A percentile compares a stretch with the other conserved stretches of the same genome.
Evolutionary conservation across 495 filamentous ascomycete genomes (phyloP).

Genomic region (Penicillium herquei): DNA sequence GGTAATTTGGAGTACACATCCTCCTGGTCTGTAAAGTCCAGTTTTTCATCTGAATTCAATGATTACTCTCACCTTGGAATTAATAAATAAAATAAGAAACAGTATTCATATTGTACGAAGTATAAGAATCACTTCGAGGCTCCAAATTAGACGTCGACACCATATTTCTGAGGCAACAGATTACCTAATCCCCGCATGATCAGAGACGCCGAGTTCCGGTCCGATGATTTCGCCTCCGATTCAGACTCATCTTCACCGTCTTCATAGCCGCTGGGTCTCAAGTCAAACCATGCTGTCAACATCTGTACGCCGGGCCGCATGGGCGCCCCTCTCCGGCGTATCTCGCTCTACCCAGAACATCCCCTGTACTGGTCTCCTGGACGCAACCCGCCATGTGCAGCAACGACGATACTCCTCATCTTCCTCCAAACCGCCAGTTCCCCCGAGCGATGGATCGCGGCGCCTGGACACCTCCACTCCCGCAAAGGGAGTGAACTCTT

Average conservation of each 20-base stretch:
- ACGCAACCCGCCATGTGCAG: constrained; percentile 39
- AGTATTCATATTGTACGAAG: too few relatives aligned
- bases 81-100: too few relatives aligned
- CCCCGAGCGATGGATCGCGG: constrained; percentile 45
- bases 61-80: too few relatives aligned
- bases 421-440: constrained; percentile 48
- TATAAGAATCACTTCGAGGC: too few relatives aligned
- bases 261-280: constrained; percentile 26
- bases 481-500: constrained; percentile 39
- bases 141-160: not conserved
- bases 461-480: constrained; percentile 42
- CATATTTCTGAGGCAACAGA: constrained; percentile 19
- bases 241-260: constrained; percentile 29
- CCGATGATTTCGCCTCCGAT: constrained; percentile 45
- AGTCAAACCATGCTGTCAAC: constrained; percentile 47
- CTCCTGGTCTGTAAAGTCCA: not conserved
- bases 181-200: constrained; percentile 45
- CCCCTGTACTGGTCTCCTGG: constrained; percentile 29
- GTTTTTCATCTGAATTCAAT: too few relatives aligned
- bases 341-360: constrained; percentile 31
- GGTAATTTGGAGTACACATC: not conserved
- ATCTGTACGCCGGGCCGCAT: constrained; percentile 48
- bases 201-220: constrained; percentile 34
- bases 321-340: constrained; percentile 42
- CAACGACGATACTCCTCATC: constrained; percentile 56